These are phyloP conservation scores for Globomyces pollinis-pini DNA, from an alignment of 192 early-diverging fungal species.

Conservation along the genomic window DNA sequence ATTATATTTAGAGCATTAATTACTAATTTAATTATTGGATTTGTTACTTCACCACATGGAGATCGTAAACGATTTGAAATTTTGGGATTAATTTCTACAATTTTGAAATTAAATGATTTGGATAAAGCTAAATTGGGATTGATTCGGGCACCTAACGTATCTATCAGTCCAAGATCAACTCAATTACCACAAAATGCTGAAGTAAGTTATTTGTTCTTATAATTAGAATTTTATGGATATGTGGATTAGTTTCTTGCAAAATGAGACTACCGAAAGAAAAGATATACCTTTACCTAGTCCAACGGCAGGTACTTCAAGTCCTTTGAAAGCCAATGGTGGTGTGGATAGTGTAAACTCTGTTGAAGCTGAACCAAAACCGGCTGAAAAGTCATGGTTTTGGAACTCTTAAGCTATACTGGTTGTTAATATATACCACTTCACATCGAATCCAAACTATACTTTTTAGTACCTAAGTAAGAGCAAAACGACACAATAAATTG, in stretches of 20 bases:
- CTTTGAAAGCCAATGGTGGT: too few relatives aligned
- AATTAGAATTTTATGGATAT: constrained; percentile 41
- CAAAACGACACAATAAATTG: too few relatives aligned
- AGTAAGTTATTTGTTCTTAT: neutral
- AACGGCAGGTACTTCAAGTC: too few relatives aligned
- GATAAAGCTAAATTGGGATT: constrained; percentile 72
- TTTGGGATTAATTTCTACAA: constrained; percentile 78
- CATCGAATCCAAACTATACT: too few relatives aligned
- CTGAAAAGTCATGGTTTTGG: too few relatives aligned
- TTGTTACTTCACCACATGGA: constrained; percentile 74
- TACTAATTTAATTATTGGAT: constrained; percentile 83
- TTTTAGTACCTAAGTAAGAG: too few relatives aligned
- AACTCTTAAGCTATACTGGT: too few relatives aligned
- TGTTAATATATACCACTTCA: too few relatives aligned
- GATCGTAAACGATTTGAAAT: constrained; percentile 90
- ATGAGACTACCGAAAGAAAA: too few relatives aligned
- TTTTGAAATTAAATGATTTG: constrained; percentile 79
- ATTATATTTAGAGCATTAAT: constrained; percentile 63
- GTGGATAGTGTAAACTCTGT: too few relatives aligned
- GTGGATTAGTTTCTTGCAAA: constrained; percentile 45
- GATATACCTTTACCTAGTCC: too few relatives aligned
- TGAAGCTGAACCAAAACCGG: too few relatives aligned
- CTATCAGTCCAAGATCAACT: constrained; percentile 9
- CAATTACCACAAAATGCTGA: neutral
- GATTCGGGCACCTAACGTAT: constrained; percentile 33